phyloP scores from a whole-genome alignment of 345 rosid genomes.

The Adansonia digitata region DNA sequence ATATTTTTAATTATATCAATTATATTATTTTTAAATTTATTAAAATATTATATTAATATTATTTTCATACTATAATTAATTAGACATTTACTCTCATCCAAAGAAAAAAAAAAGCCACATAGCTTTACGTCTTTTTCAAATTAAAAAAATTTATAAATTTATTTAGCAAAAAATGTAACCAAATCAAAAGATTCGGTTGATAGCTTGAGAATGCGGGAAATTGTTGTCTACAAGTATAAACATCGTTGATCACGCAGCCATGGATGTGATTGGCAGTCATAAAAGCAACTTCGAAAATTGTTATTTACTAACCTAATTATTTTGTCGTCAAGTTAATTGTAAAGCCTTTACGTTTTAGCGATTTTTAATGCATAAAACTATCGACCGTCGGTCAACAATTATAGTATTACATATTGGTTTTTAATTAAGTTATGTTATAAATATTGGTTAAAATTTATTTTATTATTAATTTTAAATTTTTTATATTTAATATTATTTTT shows the following conservation, averaged over 20 bases:
- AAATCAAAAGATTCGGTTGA: conserved; percentile 55
- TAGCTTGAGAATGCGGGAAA: conserved; percentile 56
- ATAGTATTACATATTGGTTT: too few relatives aligned
- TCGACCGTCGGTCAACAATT: too few relatives aligned
- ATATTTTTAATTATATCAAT: too few relatives aligned
- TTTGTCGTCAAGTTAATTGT: neutral
- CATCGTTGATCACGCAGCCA: conserved; percentile 33
- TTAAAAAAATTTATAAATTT: neutral
- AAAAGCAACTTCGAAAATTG: neutral
- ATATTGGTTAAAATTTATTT: too few relatives aligned
- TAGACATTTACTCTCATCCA: conserved; percentile 5
- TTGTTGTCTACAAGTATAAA: conserved; percentile 68
- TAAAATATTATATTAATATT: too few relatives aligned
- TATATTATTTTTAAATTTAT: too few relatives aligned
- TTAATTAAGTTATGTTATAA: too few relatives aligned
- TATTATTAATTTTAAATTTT: too few relatives aligned
- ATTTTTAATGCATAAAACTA: neutral
- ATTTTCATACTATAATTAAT: neutral
- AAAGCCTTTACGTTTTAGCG: too few relatives aligned
- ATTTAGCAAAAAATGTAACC: conserved; percentile 2
- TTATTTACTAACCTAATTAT: neutral
- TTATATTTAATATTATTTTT: too few relatives aligned
- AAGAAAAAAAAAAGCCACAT: neutral
- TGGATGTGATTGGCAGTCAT: conserved; percentile 31
- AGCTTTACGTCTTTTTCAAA: conserved; percentile 42